Evolutionary conservation across 352 stramenopile species (phyloP), one percentile per base, ranked within the genome.

Genomic region (Phytopythium kandeliae): DNA sequence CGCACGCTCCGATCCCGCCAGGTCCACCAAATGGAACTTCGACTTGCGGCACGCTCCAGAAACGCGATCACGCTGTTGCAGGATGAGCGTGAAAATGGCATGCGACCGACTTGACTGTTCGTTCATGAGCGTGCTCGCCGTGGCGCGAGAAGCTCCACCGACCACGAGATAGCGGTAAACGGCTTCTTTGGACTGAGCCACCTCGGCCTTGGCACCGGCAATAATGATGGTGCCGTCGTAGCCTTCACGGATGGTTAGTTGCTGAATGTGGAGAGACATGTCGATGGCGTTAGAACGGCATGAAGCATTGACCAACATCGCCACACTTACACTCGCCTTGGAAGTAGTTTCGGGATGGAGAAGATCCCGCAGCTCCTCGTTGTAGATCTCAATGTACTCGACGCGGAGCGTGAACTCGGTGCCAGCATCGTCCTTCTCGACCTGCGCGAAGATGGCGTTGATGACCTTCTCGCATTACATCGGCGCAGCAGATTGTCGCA

Each of bases 301-400:
- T n/a, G n/a, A n/a, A n/a, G n/a, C n/a, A n/a, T n/a, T n/a, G n/a
- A n/a, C n/a, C n/a, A n/a, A n/a, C n/a, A n/a, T n/a, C n/a, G n/a
- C n/a, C n/a, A n/a, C n/a, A n/a, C n/a, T n/a, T n/a, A n/a, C n/a
- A n/a, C 21, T 22, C 19, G 78, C 68, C 64, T 89, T 92, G 33
- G 74, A 79, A 0, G 77, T 63, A 0, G 76, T 93, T 47, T 93
- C 80, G 0, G 78, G 73, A 31, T 89, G 87, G 8, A 99, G 75
- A 28, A 99, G 69, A 61, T 99, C 96, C 4, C 90, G 80, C 11
- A 99, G 76, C 51, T 98, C 89, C 83, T 99, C 97, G 54, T 98
- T 99, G 76, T 99, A 99, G 52, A 99, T 97, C 81, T 99, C 97
- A 42, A 99, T 78, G 63, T 97, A 99, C 24, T 96, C 96, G 34